Evolutionary conservation across 2,329 filamentous ascomycete species (phyloP).

Genomic region (Didymella sp.): DNA sequence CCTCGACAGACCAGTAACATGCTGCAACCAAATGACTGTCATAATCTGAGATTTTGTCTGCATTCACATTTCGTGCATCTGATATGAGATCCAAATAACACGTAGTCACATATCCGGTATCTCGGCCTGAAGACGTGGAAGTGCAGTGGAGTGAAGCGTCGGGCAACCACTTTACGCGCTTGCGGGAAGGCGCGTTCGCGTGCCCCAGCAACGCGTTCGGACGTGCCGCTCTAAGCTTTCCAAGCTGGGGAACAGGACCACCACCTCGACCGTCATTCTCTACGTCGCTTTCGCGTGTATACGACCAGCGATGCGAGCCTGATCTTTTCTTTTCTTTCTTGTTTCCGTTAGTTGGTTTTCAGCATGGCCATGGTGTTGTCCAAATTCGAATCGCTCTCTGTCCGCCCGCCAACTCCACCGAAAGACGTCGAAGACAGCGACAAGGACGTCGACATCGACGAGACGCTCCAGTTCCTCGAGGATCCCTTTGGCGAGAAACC

Average conservation of each 20-base stretch:
- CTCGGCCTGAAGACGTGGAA: not conserved
- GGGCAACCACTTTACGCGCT: constrained; percentile 19
- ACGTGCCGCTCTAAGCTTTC: constrained; percentile 20
- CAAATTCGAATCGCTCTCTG: constrained; percentile 56
- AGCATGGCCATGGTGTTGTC: constrained; percentile 52
- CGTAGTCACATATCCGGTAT: not conserved
- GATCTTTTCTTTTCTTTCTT: constrained; percentile 26
- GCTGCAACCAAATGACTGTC: not conserved
- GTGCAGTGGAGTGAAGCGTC: not conserved
- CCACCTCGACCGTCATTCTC: constrained; percentile 24
- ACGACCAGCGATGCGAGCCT: constrained; percentile 37
- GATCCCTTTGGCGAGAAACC: constrained; percentile 50
- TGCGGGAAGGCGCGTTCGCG: constrained; percentile 19
- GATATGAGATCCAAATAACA: not conserved
- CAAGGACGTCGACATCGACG: constrained; percentile 46
- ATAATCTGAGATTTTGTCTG: not conserved
- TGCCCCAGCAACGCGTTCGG: constrained; percentile 18
- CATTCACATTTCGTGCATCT: too few relatives aligned
- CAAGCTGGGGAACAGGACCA: constrained; percentile 16
- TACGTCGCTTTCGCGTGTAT: constrained; percentile 14
- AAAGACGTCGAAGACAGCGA: constrained; percentile 53
- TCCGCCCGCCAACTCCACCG: constrained; percentile 64
- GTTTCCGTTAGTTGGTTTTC: constrained; percentile 31
- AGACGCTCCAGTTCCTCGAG: constrained; percentile 53
- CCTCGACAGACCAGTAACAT: not conserved